Evolutionary conservation across 768 basidiomycete genomes (phyloP), one percentile per base, ranked within the genome.

Genomic region (Leccinum subgranulosum): DNA sequence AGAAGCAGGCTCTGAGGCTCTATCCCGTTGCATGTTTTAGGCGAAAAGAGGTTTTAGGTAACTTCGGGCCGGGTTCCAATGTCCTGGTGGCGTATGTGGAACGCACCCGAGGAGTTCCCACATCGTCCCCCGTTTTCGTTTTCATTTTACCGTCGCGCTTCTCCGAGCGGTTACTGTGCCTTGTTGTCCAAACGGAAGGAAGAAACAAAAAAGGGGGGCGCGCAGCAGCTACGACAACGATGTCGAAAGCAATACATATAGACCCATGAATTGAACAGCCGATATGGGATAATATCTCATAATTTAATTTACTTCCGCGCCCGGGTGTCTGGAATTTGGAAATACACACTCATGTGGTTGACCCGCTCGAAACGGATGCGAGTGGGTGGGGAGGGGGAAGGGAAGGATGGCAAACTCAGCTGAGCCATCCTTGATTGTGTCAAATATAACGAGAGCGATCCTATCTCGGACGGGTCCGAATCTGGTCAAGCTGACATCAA

Each of bases 301-400:
- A 50, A 23, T 47, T 43, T 43, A 43, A 43, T 43, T 41, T 36
- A 29, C 21, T 66, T 62, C 58, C 54, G 49, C 41, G 49, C 54
- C 59, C 60, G 54, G 54, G 68, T 36, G 46, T 64, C 61, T 55
- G 41, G 41, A 43, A 43, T 43, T 43, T 43, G 10, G 41, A 43
- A 25, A 43, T 43, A 43, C 5, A 43, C 5, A 43, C 19, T 36
- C 25, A 53, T 31, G 28, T 36, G 53, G 39, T 43, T 19, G 19
- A 29, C 60, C 69, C 66, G 69, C 63, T 66, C 55, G 1, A 53
- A 58, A 47, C 69, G 67, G 67, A 60, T 31, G 58, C 48, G 51
- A 43, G 41, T 43, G 41, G 19, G 41, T 43, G 41, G 41, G 19
- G 41, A 43, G 41, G 41, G 41, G 19, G 19, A 43, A 43, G 19